Percentiles rank a stretch among this genome's conserved stretches.
These are phyloP conservation scores for Xylaria curta DNA, from an alignment of 495 filamentous ascomycete species.

Conservation along the genomic window DNA sequence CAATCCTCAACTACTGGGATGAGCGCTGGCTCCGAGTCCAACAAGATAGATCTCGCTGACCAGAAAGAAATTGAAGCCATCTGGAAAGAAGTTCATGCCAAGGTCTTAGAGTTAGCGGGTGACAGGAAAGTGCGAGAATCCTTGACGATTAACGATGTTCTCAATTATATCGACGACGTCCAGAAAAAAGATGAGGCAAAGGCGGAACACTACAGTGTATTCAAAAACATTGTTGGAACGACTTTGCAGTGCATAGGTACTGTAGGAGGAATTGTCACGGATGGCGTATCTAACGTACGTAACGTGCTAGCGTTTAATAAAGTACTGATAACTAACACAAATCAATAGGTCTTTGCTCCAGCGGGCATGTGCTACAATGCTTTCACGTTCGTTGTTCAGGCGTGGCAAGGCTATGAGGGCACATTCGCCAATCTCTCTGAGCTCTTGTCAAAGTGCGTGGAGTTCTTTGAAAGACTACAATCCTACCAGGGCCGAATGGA, in stretches of 20 bases:
- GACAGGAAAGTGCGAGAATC: slow-evolving; percentile 36
- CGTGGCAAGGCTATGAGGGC: slow-evolving; percentile 51
- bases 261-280: slow-evolving; percentile 44
- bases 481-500: slow-evolving; percentile 49
- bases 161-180: slow-evolving; percentile 39
- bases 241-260: slow-evolving; percentile 48
- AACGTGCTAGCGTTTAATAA: background rate
- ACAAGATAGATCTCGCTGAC: slow-evolving; percentile 40
- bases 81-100: slow-evolving; percentile 47
- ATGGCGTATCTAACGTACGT: slow-evolving; percentile 44
- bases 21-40: slow-evolving; percentile 30
- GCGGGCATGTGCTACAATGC: slow-evolving; percentile 50
- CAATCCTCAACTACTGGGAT: slow-evolving; percentile 32
- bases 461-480: slow-evolving; percentile 46
- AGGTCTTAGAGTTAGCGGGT: slow-evolving; percentile 48
- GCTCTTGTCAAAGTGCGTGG: slow-evolving; percentile 45
- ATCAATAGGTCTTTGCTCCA: slow-evolving; percentile 45
- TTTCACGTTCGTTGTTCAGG: slow-evolving; percentile 46
- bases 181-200: slow-evolving; percentile 37
- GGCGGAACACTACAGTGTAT: slow-evolving; percentile 37
- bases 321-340: slow-evolving; percentile 21
- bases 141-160: slow-evolving; percentile 44
- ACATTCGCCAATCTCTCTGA: slow-evolving; percentile 47
- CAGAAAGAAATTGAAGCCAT: slow-evolving; percentile 47
- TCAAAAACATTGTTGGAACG: slow-evolving; percentile 38